Evolutionary conservation across 225 moss, liverwort and hornwort genomes (phyloP), one percentile per base, ranked within the genome.

Genomic region (Sphagnum contortum): DNA sequence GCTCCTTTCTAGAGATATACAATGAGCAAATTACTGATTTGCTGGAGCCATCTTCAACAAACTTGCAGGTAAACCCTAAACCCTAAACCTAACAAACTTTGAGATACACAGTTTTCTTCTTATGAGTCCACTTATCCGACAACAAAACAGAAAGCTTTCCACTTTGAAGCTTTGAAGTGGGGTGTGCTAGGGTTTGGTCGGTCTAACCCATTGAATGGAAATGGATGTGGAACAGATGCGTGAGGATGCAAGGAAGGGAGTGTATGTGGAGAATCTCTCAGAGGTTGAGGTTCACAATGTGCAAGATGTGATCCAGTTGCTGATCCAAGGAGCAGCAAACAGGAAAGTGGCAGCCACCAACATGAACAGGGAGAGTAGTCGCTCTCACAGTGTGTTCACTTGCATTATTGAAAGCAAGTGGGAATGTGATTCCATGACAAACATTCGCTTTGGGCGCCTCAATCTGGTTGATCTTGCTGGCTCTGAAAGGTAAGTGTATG

Each of bases 311-410:
- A 92, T 96, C 63, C 87, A 83, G 72, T 74, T 96, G 75, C 87
- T 96, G 2, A 79, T 83, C 50, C 92, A 90, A 88, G 96, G 96
- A 65, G 90, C 96, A 44, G 68, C 92, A 6, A 96, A 92, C 71
- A 81, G 92, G 64, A 92, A 75, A 65, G 96, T 96, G 76, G 96
- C 92, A 29, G 83, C 92, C 65, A 92, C 96, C 48, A 92, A 96
- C 62, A 92, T 96, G 92, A 96, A 96, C 80, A 79, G 92, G 68
- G 95, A 96, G 83, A 92, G 92, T 66, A 96, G 92, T 74, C 89
- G 95, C 49, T 96, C 95, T 66, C 95, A 96, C 13, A 92, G 95
- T 50, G 92, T 96, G 11, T 96, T 96, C 78, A 96, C 95, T 3
- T 96, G 95, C 48, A 90, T 90, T 45, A 90, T 96, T 64, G 88